Base-by-base conservation (phyloP, 768 basidiomycete species). In the Glaciozyma antarctica region DNA sequence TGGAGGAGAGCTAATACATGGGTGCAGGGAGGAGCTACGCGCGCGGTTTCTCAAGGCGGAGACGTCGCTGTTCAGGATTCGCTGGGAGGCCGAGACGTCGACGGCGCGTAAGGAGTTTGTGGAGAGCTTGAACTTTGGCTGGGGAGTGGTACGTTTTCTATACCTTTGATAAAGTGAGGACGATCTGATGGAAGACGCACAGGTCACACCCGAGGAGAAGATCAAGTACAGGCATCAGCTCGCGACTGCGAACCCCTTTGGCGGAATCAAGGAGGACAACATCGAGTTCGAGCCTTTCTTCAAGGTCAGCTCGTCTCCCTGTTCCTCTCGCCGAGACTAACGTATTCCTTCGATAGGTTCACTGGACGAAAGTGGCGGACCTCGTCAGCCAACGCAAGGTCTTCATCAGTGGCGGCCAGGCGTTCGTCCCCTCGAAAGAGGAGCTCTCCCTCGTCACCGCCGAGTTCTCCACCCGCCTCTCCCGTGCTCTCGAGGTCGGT, bases 331-430 rank as follows among this genome's bases (percentile, higher is more conserved):
- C 43, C 69, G 59, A 32, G 24, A 22, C 38, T 43, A 13, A 4
- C 21, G 52, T 32, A 3, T 56, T n/a, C 47, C 0, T 32, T 38
- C 15, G n/a, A 19, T 55, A 95, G 92, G 92, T 97, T n/a, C 86
- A 83, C 76, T 99, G 95, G 95, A 92, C 87, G 17, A 85, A 86
- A 67, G 93, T 98, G 4, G 90, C 90, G 8, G 91, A 95, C 76
- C 82, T 99, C 2, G 87, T 99, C 12, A 87, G 86, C 66, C 84
- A 82, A 73, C 81, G 94, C 24, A 82, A 81, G 53, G 89, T 97
- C 1, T 84, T 89, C 66, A 78, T 99, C 47, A 81, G 80, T 65
- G 80, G 78, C 9, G 94, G 93, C 1, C 85, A 85, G 81, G 93
- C 93, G n/a, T 97, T 89, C 72, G 91, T 98, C 21, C 84, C 87